Evolutionary conservation across 2,329 filamentous ascomycete species (phyloP).

Genomic region (Fusarium sp.): DNA sequence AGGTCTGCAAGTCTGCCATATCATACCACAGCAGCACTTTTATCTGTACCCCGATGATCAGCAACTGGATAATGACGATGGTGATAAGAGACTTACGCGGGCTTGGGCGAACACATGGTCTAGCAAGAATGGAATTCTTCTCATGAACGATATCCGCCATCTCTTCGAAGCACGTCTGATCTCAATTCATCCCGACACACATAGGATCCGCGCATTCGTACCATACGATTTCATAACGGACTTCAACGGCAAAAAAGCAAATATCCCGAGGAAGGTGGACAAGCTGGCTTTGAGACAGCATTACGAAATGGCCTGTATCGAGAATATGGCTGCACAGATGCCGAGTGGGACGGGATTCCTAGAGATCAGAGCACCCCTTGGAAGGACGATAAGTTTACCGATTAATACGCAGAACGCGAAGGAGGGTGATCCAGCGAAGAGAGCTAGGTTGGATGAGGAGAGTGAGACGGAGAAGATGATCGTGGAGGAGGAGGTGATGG

Average conservation of each 20-base stretch:
- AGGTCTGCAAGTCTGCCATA: slow-evolving; percentile 36
- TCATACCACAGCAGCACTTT: slow-evolving; percentile 38
- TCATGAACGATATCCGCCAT: not conserved
- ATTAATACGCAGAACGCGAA: not conserved
- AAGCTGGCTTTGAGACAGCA: slow-evolving; percentile 27
- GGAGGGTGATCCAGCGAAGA: not conserved
- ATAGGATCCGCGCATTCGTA: slow-evolving; percentile 21
- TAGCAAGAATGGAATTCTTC: not conserved
- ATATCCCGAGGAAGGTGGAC: slow-evolving; percentile 10
- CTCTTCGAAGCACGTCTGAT: slow-evolving; percentile 35
- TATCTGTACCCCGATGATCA: slow-evolving; percentile 29
- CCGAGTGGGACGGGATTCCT: not conserved
- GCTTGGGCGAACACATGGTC: not conserved
- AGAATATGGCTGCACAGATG: slow-evolving; percentile 3
- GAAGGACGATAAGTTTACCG: not conserved
- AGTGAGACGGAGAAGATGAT: not conserved
- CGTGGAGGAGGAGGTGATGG: not conserved
- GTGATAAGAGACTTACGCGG: rapidly evolving
- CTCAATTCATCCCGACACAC: slow-evolving; percentile 41
- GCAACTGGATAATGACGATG: rapidly evolving
- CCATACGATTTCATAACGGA: slow-evolving; percentile 7
- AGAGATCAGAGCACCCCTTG: not conserved
- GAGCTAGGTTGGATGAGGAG: not conserved
- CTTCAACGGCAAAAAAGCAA: not conserved
- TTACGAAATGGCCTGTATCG: slow-evolving; percentile 35